Conservation (phyloP, 192 early-diverging fungal species). For the Coemansia sp. region DNA sequence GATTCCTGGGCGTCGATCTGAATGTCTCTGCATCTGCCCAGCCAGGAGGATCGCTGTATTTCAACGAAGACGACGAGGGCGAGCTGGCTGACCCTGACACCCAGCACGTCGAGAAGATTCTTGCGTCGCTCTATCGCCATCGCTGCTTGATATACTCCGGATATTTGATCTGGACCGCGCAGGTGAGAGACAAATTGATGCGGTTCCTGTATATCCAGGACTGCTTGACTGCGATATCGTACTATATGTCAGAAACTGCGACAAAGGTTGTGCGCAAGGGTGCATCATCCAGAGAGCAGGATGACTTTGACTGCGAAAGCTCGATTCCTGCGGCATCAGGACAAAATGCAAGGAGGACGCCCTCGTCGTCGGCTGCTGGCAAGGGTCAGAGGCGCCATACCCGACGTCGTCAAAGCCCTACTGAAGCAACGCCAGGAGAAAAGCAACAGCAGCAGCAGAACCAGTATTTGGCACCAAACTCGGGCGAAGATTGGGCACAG, state of each 20-base stretch:
- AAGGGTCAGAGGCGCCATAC: background rate
- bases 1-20: slow-evolving; percentile 33
- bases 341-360: background rate
- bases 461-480: background rate
- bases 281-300: slow-evolving; percentile 16
- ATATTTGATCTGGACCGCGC: slow-evolving; percentile 81
- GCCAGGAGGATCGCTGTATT: background rate
- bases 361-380: background rate
- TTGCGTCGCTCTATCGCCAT: slow-evolving; percentile 64
- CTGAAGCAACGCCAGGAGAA: background rate
- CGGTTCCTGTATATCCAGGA: slow-evolving; percentile 71
- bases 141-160: slow-evolving; percentile 84
- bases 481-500: background rate
- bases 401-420: background rate
- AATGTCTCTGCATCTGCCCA: slow-evolving; percentile 3
- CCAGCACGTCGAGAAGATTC: slow-evolving; percentile 50
- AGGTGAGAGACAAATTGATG: slow-evolving; percentile 81
- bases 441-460: background rate
- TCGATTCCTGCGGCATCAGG: background rate
- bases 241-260: slow-evolving; percentile 84
- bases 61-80: slow-evolving; percentile 5
- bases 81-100: slow-evolving; percentile 35
- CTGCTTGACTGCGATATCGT: slow-evolving; percentile 67
- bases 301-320: background rate
- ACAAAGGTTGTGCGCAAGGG: slow-evolving; percentile 76